phyloP scores from a whole-genome alignment of 2,329 filamentous ascomycete species.

The Thelonectria olida region DNA sequence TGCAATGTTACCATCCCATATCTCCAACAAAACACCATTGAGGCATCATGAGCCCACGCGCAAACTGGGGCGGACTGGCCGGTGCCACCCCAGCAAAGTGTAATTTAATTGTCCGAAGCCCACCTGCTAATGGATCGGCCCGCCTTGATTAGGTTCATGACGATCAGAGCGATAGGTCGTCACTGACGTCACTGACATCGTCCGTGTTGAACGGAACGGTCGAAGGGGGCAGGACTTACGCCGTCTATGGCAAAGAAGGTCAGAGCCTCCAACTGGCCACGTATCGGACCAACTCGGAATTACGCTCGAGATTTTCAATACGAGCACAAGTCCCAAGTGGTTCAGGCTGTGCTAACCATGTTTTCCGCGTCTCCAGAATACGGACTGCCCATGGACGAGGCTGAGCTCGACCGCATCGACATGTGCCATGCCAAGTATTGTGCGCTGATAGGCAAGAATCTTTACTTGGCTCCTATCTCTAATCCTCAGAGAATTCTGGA shows the following conservation, averaged over 20 bases:
- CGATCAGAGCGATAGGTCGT: constrained; percentile 29
- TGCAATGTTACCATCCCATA: neutral
- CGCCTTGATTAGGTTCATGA: constrained; percentile 27
- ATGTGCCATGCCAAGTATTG: constrained; percentile 50
- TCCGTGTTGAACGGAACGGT: constrained; percentile 37
- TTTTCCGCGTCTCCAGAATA: constrained; percentile 41
- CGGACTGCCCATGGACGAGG: constrained; percentile 52
- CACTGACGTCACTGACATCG: constrained; percentile 39
- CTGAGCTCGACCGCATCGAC: constrained; percentile 52
- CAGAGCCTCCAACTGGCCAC: neutral
- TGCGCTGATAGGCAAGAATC: constrained; percentile 39
- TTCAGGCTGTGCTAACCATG: neutral
- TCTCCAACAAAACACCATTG: neutral
- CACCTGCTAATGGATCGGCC: neutral
- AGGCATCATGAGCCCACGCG: neutral
- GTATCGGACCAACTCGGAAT: neutral
- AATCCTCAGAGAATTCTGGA: constrained; percentile 42
- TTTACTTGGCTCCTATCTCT: constrained; percentile 34
- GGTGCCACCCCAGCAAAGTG: too few species aligned
- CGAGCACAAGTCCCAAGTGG: neutral
- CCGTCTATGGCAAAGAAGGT: constrained; percentile 49
- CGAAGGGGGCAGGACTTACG: constrained; percentile 46
- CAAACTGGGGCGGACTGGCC: too few species aligned
- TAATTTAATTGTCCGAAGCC: too few species aligned
- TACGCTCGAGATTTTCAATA: neutral